These are phyloP conservation scores for Sistotremastrum niveocremeum DNA, from an alignment of 768 basidiomycete genomes.

Conservation along the genomic window DNA sequence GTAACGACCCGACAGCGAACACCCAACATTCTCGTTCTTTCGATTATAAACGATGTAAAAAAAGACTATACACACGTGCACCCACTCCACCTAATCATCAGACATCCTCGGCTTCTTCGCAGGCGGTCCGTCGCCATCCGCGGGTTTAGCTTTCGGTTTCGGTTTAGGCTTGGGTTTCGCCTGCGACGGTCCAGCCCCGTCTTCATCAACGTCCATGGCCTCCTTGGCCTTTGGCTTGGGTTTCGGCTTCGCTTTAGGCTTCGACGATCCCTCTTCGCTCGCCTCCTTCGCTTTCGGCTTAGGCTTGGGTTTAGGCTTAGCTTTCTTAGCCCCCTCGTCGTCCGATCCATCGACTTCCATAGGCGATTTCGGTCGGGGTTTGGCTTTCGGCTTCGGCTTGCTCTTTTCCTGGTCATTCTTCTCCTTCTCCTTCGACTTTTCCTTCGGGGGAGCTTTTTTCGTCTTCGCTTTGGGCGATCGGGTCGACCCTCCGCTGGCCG, in stretches of 20 bases:
- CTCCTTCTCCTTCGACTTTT: not conserved
- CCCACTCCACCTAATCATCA: conserved; percentile 17
- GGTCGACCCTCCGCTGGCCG: conserved; percentile 75
- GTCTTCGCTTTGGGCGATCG: conserved; percentile 35
- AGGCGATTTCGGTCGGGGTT: conserved; percentile 38
- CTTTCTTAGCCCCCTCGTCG: conserved; percentile 21
- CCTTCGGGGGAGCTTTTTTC: conserved; percentile 18
- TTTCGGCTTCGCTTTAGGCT: conserved; percentile 33
- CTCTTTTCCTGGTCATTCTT: conserved; percentile 19
- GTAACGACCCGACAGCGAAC: too few species aligned
- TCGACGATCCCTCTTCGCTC: conserved; percentile 21
- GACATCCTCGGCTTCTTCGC: conserved; percentile 67
- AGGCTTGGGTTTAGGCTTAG: conserved; percentile 36
- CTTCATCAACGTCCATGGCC: conserved; percentile 34
- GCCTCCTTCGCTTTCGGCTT: conserved; percentile 30
- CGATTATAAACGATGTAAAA: too few species aligned
- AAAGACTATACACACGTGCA: too few species aligned
- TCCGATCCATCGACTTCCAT: conserved; percentile 25
- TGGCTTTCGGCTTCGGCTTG: conserved; percentile 34
- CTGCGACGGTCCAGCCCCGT: conserved; percentile 21
- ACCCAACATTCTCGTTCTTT: too few species aligned
- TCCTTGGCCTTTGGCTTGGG: conserved; percentile 30
- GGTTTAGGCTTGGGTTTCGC: conserved; percentile 29
- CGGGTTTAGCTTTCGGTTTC: conserved; percentile 21
- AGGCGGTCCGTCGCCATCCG: conserved; percentile 29